Conservation (phyloP, 257 asterid species). For the Lycium ferocissimum region DNA sequence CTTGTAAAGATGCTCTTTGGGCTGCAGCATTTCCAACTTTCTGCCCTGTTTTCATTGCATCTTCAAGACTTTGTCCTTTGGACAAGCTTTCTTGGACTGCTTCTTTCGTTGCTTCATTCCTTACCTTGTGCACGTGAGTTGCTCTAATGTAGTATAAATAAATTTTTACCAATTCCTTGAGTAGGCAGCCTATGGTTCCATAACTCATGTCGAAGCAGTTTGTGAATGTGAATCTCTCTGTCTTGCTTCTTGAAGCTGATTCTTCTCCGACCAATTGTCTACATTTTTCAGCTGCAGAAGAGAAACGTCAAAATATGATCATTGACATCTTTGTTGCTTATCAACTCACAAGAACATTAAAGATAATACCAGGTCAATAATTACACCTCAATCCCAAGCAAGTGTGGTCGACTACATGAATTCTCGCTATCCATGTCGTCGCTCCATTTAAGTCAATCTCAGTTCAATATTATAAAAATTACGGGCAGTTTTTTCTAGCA, state of each 20-base stretch:
- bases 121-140: conserved; percentile 48
- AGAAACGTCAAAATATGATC: background rate
- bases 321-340: background rate
- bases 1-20: conserved; percentile 47
- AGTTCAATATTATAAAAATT: background rate
- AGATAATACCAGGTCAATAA: background rate
- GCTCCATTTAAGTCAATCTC: background rate
- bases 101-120: conserved; percentile 45
- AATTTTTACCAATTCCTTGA: conserved; percentile 53
- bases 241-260: conserved; percentile 40
- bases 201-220: conserved; percentile 60
- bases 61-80: conserved; percentile 35
- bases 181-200: conserved; percentile 57
- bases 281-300: conserved; percentile 61
- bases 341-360: background rate
- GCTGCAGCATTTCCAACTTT: conserved; percentile 51
- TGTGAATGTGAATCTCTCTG: conserved; percentile 56
- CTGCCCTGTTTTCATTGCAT: conserved; percentile 42
- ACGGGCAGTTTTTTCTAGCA: background rate
- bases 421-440: background rate
- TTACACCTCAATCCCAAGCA: background rate
- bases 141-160: conserved; percentile 58
- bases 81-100: conserved; percentile 45
- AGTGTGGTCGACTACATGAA: background rate
- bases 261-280: conserved; percentile 52